Conservation (phyloP, 2,329 filamentous ascomycete genomes). For the Eurotiales sp. region DNA sequence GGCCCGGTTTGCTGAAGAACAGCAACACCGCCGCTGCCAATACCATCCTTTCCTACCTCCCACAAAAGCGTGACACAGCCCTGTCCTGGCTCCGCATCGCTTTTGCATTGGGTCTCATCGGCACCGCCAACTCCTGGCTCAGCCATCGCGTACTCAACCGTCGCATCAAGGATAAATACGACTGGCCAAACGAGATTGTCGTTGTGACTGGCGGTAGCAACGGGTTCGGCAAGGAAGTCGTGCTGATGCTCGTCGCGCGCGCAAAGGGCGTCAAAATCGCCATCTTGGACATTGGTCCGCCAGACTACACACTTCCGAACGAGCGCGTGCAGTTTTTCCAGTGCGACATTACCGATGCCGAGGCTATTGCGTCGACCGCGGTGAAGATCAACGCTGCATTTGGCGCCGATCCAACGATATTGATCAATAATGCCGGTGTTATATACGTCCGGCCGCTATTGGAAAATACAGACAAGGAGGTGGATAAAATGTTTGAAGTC, state of each 20-base stretch:
- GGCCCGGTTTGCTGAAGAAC: constrained; percentile 54
- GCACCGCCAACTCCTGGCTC: constrained; percentile 49
- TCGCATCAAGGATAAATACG: constrained; percentile 28
- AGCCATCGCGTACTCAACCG: constrained; percentile 51
- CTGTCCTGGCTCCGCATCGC: constrained; percentile 53
- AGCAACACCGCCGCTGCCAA: constrained; percentile 52
- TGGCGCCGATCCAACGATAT: constrained; percentile 34
- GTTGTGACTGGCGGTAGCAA: constrained; percentile 71
- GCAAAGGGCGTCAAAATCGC: constrained; percentile 59
- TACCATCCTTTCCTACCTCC: constrained; percentile 24
- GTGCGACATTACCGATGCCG: constrained; percentile 25
- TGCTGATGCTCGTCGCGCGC: constrained; percentile 60
- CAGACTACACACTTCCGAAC: constrained; percentile 38
- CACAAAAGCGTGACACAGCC: constrained; percentile 25
- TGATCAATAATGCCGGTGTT: constrained; percentile 48
- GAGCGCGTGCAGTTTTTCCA: constrained; percentile 21
- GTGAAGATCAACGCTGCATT: constrained; percentile 27
- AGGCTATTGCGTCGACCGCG: constrained; percentile 22
- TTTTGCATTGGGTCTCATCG: constrained; percentile 51
- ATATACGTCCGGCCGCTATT: constrained; percentile 40
- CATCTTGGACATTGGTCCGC: constrained; percentile 65
- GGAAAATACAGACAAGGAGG: constrained; percentile 33
- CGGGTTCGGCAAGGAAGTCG: constrained; percentile 67
- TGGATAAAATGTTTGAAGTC: constrained; percentile 46
- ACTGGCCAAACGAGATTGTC: constrained; percentile 66